phyloP scores from a whole-genome alignment of 2,329 filamentous ascomycete species.

The Chaetomium strumarium region DNA sequence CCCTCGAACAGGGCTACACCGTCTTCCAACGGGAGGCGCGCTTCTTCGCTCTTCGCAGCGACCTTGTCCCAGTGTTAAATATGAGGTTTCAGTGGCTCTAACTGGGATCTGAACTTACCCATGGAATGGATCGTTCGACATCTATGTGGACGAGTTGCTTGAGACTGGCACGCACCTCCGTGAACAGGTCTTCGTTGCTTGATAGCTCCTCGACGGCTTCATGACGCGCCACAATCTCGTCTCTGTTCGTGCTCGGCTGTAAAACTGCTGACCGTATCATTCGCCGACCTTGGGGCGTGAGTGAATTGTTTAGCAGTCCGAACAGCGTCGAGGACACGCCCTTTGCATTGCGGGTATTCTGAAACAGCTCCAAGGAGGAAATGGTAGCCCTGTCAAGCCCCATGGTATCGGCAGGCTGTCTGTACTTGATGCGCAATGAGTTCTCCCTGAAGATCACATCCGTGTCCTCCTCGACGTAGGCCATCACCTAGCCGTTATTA shows the following conservation, averaged over 20 bases:
- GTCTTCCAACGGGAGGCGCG: slow-evolving; percentile 3
- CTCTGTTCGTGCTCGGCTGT: slow-evolving; percentile 70
- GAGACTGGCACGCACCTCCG: slow-evolving; percentile 54
- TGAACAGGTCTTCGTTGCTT: slow-evolving; percentile 79
- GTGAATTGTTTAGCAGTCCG: slow-evolving; percentile 76
- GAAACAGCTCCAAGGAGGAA: slow-evolving; percentile 79
- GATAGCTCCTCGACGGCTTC: slow-evolving; percentile 80
- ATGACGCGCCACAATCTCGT: slow-evolving; percentile 65
- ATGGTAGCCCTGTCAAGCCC: slow-evolving; percentile 91
- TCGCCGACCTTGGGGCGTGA: slow-evolving; percentile 82
- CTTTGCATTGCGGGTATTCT: slow-evolving; percentile 72
- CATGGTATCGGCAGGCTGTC: slow-evolving; percentile 87
- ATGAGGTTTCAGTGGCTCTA: too few species aligned
- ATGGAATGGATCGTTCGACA: slow-evolving; percentile 17
- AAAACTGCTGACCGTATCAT: slow-evolving; percentile 80
- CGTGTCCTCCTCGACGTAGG: slow-evolving; percentile 69
- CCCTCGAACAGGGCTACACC: slow-evolving; percentile 16
- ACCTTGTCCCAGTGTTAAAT: slow-evolving; percentile 3
- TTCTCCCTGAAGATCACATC: slow-evolving; percentile 65
- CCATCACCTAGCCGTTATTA: slow-evolving; percentile 57
- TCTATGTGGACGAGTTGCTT: slow-evolving; percentile 19
- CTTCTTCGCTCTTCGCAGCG: background rate
- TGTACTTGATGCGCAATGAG: slow-evolving; percentile 79
- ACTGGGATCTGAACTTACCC: slow-evolving; percentile 38
- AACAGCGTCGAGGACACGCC: slow-evolving; percentile 73